Evolutionary conservation across 2,329 filamentous ascomycete species (phyloP).

Genomic region (Magnaporthiopsis rhizophila): DNA sequence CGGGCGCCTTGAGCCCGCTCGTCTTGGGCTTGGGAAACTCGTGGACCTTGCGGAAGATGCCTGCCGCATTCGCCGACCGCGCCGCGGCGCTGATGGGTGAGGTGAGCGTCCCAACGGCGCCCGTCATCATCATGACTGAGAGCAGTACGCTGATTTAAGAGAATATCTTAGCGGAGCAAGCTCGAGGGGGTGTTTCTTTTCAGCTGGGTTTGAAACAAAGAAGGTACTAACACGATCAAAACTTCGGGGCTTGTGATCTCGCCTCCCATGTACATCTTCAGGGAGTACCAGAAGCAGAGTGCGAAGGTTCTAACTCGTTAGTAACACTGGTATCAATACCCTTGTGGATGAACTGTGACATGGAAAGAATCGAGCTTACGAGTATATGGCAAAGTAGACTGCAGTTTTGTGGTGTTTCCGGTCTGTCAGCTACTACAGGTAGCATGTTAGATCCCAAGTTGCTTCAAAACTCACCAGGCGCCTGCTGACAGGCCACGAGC

Average conservation of each 20-base stretch:
- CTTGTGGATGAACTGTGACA: slow-evolving; percentile 18
- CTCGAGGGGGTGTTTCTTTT: background rate
- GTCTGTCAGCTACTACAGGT: background rate
- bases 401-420: background rate
- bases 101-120: slow-evolving; percentile 47
- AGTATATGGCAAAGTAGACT: slow-evolving; percentile 24
- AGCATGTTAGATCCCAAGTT: too few relatives aligned
- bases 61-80: slow-evolving; percentile 46
- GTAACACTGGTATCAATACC: slow-evolving; percentile 37
- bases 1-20: slow-evolving; percentile 32
- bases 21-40: slow-evolving; percentile 30
- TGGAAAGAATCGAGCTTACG: slow-evolving; percentile 13
- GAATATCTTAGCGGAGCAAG: slow-evolving; percentile 6
- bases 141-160: slow-evolving; percentile 33
- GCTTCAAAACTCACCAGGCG: slow-evolving; percentile 15
- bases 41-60: slow-evolving; percentile 46
- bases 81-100: slow-evolving; percentile 47
- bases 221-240: slow-evolving; percentile 41
- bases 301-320: slow-evolving; percentile 36
- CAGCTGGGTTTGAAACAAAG: too few relatives aligned
- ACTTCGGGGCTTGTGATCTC: slow-evolving; percentile 41
- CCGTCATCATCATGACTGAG: slow-evolving; percentile 49
- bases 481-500: slow-evolving; percentile 21
- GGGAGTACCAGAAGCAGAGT: slow-evolving; percentile 55
- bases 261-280: slow-evolving; percentile 39